Conservation (phyloP, 1,284 basidiomycete species). For the Sphaerobolus stellatus region DNA sequence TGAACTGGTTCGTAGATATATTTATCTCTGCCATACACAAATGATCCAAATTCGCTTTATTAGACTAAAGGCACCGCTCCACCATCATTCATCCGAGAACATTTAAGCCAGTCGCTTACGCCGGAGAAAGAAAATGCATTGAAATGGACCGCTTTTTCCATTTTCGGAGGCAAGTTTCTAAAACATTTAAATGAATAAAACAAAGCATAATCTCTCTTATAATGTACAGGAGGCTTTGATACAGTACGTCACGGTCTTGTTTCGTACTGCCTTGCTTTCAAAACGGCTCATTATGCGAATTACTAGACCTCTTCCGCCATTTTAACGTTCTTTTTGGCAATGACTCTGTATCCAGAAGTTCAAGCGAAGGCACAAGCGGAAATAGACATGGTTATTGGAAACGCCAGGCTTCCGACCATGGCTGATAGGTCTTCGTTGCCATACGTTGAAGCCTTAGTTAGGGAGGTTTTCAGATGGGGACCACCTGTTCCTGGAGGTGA, state of each 20-base stretch:
- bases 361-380: slow-evolving; percentile 21
- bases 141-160: slow-evolving; percentile 3
- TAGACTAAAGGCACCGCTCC: slow-evolving; percentile 11
- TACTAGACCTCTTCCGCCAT: slow-evolving; percentile 16
- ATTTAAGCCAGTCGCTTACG: slow-evolving; percentile 16
- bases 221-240: too few species aligned
- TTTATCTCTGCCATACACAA: neutral
- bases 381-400: slow-evolving; percentile 23
- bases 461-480: slow-evolving; percentile 19
- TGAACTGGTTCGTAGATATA: slow-evolving; percentile 9
- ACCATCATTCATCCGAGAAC: slow-evolving; percentile 6
- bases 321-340: slow-evolving; percentile 17
- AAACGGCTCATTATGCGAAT: neutral
- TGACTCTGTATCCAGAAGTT: slow-evolving; percentile 19
- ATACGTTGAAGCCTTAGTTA: slow-evolving; percentile 22
- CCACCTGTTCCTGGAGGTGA: slow-evolving; percentile 15
- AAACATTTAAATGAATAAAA: too few species aligned
- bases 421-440: slow-evolving; percentile 20
- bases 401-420: slow-evolving; percentile 21
- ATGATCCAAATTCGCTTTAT: neutral
- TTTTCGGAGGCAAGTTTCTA: slow-evolving; percentile 18
- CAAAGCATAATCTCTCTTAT: too few species aligned
- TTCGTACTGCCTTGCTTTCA: neutral
- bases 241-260: slow-evolving; percentile 18
- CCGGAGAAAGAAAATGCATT: slow-evolving; percentile 20